Percentiles rank a stretch among this genome's conserved stretches.
These are phyloP conservation scores for Thraustochytrium sp. DNA, from an alignment of 352 stramenopile species.

Conservation along the genomic window DNA sequence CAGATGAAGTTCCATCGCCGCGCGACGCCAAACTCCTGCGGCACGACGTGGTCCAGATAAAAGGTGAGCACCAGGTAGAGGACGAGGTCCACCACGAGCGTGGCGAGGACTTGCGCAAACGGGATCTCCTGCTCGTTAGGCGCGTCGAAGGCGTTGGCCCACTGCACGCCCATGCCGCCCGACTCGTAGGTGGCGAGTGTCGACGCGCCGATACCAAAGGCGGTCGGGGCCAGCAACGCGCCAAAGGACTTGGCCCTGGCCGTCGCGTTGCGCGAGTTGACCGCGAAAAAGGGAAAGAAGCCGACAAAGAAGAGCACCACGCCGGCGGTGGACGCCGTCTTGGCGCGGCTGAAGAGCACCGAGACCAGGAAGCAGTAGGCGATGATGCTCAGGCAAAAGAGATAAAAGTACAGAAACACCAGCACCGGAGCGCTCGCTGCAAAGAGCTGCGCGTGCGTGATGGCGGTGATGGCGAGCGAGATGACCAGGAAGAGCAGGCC, in stretches of 20 bases:
- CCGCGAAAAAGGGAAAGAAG: conserved; percentile 47
- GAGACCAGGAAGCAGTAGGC: conserved; percentile 80
- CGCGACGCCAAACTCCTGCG: conserved; percentile 75
- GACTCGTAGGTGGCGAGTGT: conserved; percentile 44
- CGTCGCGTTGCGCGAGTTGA: conserved; percentile 23
- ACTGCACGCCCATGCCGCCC: conserved; percentile 25
- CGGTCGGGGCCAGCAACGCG: conserved; percentile 38
- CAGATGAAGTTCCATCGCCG: conserved; percentile 86
- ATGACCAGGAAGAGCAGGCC: conserved; percentile 65
- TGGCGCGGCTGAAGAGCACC: conserved; percentile 63
- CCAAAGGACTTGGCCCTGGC: conserved; percentile 53
- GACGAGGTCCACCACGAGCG: conserved; percentile 70
- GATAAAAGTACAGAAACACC: conserved; percentile 71
- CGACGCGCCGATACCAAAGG: conserved; percentile 44
- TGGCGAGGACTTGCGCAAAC: conserved; percentile 34
- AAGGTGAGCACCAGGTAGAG: conserved; percentile 76
- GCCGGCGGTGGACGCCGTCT: conserved; percentile 38
- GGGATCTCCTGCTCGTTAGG: not conserved
- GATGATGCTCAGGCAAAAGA: conserved; percentile 67
- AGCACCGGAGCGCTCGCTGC: conserved; percentile 58
- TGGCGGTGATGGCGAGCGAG: conserved; percentile 61
- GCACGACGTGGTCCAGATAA: conserved; percentile 84
- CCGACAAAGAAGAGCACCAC: conserved; percentile 46
- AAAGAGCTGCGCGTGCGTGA: conserved; percentile 54
- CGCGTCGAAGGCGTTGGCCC: conserved; percentile 7